Evolutionary conservation across 305 asterid species (phyloP), one percentile per base, ranked within the genome.

Genomic region (Fraxinus albicans): DNA sequence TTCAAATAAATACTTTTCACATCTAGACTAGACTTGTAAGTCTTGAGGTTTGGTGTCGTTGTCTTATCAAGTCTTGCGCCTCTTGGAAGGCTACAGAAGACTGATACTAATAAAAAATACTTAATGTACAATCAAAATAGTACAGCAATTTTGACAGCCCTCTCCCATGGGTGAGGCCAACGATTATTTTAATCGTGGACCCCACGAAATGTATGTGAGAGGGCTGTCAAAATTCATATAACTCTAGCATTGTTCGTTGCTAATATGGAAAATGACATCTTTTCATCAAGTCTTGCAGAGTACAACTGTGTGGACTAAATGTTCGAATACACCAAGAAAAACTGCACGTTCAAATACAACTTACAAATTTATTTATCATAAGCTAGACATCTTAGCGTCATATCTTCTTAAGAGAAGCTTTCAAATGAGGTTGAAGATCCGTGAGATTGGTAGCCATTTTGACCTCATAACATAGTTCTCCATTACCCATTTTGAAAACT

Each of bases 361-460:
- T 9, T 65, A 8, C 6, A 65, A 27, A 65, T 12, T 65, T 21
- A 65, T 65, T 65, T 65, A 65, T 65, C 35, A 65, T 9, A 7
- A 23, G 15, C 34, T 23, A 65, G 73, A 25, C 73, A 25, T 21
- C 17, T 1, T 9, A 9, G 17, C 6, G 8, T 90, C 85, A 90
- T 60, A 91, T 50, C 91, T 90, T 93, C 81, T 85, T 89, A 34
- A 91, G 90, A 34, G 85, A 58, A 76, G 94, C 96, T 80, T 82
- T 90, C 89, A 93, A 83, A 83, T 93, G 97, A 3, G 88, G 29
- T 63, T 93, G 95, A 72, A 88, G 82, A 83, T 77, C 77, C 7
- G 87, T 90, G 77, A 84, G 82, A 60, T 84, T 83, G 55, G 97
- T 93, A 1, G 89, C 92, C 94, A 93, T 90, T 73, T 88, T 93